phyloP scores from a whole-genome alignment of 176 grass and related monocot genomes.

The Themeda triandra region DNA sequence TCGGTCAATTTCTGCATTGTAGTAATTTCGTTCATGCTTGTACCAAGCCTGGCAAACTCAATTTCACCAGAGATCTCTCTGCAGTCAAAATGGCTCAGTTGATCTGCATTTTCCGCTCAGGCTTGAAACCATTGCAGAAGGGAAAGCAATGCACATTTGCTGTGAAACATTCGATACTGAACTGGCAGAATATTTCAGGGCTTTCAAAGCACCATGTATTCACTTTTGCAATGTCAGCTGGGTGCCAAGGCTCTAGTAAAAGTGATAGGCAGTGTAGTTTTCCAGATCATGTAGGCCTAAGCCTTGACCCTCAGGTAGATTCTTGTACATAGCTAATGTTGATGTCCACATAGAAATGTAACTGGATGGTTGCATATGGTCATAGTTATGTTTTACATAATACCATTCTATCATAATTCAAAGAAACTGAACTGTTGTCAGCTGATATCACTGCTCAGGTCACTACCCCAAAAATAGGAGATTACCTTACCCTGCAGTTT shows the following conservation, averaged over 20 bases:
- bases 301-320: neutral
- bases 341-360: neutral
- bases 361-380: neutral
- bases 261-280: neutral
- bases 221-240: neutral
- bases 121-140: neutral
- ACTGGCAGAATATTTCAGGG: neutral
- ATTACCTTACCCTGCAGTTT: neutral
- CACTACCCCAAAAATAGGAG: neutral
- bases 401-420: neutral
- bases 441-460: neutral
- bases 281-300: neutral
- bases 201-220: neutral
- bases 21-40: no score
- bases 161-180: neutral
- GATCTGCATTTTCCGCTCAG: conserved; percentile 3
- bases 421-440: neutral
- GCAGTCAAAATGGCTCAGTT: neutral
- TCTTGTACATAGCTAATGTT: neutral
- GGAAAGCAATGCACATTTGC: neutral
- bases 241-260: neutral
- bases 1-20: no score
- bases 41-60: neutral
- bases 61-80: neutral
- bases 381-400: conserved; percentile 36